Evolutionary conservation across 352 stramenopile genomes (phyloP), one percentile per base, ranked within the genome.

Genomic region (Elongisporangium undulatum): DNA sequence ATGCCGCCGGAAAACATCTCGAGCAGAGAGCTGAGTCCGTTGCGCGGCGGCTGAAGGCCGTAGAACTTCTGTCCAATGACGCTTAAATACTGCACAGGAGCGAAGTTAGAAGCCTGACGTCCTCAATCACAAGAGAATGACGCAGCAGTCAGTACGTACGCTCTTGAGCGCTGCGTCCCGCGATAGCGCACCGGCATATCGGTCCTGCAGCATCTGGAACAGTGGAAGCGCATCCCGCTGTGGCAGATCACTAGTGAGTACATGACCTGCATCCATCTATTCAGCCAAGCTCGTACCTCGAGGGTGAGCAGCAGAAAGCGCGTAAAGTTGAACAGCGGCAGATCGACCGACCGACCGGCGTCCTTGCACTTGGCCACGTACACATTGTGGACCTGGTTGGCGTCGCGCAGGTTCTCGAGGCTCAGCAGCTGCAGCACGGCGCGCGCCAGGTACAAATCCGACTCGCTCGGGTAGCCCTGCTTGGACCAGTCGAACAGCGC

Each of bases 61-160:
- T 92, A 95, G 56, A 92, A 95, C 70, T 92, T 93, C 61, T 93
- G 82, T 1, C 81, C 86, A 55, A 95, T 93, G 54, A 86, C 72
- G 56, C 75, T 87, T 71, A 95, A 65, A 75, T 93, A 95, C 85
- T 95, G 59, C 39, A 59, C n/a, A 9, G 3, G 51, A 22, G 2
- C 12, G 61, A 38, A 51, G 4, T 61, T 19, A 67, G 17, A 24
- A 24, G 2, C n/a, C 24, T 49, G 2, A 22, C 8, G 48, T 3
- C 3, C 19, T 26, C 38, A 26, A 34, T 38, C 19, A 61, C 16
- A 8, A 4, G 8, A 29, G 9, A 29, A 41, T 24, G 38, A 13
- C 38, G 49, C 3, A 22, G 20, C 3, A 60, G 8, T 4, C 13
- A 51, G 21, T 45, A 83, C 79, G 62, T 89, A 96, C 87, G 51